Percentiles rank a stretch among this genome's conserved stretches.
phyloP scores from a whole-genome alignment of 2,329 filamentous ascomycete genomes.

The Penicillium occitanis region DNA sequence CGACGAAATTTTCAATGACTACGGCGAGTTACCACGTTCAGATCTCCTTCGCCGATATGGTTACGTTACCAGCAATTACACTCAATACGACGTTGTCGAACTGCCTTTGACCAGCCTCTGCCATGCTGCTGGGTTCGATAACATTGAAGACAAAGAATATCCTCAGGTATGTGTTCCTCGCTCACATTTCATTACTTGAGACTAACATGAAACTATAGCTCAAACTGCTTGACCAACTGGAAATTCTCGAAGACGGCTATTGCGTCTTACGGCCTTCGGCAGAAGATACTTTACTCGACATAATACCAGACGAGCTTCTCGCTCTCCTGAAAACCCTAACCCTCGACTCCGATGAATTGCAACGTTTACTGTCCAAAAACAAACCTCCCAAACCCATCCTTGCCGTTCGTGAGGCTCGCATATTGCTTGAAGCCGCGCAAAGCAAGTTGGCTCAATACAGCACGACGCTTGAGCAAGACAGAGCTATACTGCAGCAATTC shows the following conservation, averaged over 20 bases:
- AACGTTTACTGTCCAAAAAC: constrained; percentile 35
- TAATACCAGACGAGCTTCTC: constrained; percentile 42
- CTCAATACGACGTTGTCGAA: constrained; percentile 79
- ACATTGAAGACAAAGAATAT: constrained; percentile 17
- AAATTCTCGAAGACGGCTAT: constrained; percentile 71
- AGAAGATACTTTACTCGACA: constrained; percentile 32
- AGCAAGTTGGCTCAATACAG: constrained; percentile 49
- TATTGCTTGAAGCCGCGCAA: constrained; percentile 38
- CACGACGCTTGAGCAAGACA: constrained; percentile 56
- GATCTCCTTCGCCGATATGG: constrained; percentile 83
- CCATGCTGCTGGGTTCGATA: constrained; percentile 36
- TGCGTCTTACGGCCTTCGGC: constrained; percentile 52
- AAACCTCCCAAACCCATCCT: constrained; percentile 40
- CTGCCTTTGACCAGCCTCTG: constrained; percentile 62
- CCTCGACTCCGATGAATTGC: constrained; percentile 35
- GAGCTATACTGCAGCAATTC: constrained; percentile 40
- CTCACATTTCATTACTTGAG: background rate
- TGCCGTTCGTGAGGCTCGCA: constrained; percentile 29
- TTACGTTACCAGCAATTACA: constrained; percentile 77
- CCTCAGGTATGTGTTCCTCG: constrained; percentile 9
- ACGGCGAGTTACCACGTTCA: constrained; percentile 77
- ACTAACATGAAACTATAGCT: constrained; percentile 32
- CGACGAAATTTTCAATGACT: constrained; percentile 84
- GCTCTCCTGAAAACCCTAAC: constrained; percentile 39
- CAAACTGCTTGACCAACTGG: constrained; percentile 61